Evolutionary conservation across 2,329 filamentous ascomycete genomes (phyloP).

Genomic region (Aspergillus viridinutans): DNA sequence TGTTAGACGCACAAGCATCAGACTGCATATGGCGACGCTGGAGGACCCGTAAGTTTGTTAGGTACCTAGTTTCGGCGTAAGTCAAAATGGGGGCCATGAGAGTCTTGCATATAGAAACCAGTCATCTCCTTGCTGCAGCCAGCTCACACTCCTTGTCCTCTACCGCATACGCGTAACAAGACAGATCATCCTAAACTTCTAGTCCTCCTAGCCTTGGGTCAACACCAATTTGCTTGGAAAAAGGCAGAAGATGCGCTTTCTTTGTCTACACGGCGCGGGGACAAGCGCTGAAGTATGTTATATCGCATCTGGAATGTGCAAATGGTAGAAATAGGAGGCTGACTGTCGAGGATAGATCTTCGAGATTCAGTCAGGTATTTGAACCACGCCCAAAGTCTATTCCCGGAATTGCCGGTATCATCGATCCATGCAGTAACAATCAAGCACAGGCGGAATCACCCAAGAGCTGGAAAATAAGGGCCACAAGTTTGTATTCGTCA

Average conservation of each 20-base stretch:
- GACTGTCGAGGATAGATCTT: conserved; percentile 23
- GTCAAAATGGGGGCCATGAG: neutral
- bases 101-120: neutral
- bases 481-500: conserved; percentile 26
- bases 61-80: neutral
- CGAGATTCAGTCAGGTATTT: conserved; percentile 29
- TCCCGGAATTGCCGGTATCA: neutral
- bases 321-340: neutral
- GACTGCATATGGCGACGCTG: neutral
- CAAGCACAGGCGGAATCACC: conserved; percentile 24
- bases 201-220: neutral
- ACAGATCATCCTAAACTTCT: neutral
- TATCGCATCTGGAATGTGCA: neutral
- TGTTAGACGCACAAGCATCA: neutral
- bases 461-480: conserved; percentile 23
- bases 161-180: neutral
- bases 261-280: conserved; percentile 30
- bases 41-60: neutral
- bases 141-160: neutral
- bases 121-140: neutral
- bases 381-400: neutral
- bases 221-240: neutral
- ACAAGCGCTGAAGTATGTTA: conserved; percentile 28
- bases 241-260: conserved; percentile 25
- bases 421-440: conserved; percentile 4